Percentiles rank a stretch among this genome's conserved stretches.
Conservation (phyloP, 2,329 filamentous ascomycete genomes). For the Apiospora kogelbergensis region DNA sequence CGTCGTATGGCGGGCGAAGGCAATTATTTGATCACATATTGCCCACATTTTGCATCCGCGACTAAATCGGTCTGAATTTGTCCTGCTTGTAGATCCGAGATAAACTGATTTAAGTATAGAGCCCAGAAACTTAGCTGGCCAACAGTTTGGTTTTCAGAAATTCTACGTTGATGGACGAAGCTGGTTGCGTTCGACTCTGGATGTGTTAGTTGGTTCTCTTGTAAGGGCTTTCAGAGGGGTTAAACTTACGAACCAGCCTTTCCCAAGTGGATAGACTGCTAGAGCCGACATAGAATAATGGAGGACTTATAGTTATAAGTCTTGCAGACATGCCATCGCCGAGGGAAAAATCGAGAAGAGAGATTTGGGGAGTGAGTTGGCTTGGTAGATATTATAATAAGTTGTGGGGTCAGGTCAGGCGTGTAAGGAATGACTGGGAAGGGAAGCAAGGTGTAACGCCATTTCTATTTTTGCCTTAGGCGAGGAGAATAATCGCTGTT, state of each 20-base stretch:
- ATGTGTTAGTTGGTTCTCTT: not conserved
- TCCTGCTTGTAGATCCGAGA: not conserved
- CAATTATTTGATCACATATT: not conserved
- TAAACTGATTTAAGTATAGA: not conserved
- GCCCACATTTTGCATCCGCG: not conserved
- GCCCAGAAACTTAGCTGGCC: not conserved
- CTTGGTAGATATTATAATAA: not conserved
- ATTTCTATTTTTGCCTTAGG: conserved; percentile 1
- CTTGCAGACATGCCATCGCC: not conserved
- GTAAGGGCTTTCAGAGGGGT: not conserved
- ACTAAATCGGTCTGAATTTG: not conserved
- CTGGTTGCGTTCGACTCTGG: not conserved
- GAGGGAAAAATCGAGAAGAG: conserved; percentile 3
- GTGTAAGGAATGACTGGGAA: not conserved
- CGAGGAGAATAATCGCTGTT: not conserved
- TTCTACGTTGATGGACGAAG: not conserved
- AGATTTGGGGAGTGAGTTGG: not conserved
- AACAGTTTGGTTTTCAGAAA: not conserved
- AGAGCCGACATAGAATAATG: not conserved
- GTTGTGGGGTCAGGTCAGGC: not conserved
- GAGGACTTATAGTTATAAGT: not conserved
- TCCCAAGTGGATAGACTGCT: not conserved
- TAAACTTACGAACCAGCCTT: not conserved
- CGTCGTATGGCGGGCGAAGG: not conserved
- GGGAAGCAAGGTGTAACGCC: not conserved